Conservation (phyloP, 164 flowering plant species). For the Sextonia rubra region DNA sequence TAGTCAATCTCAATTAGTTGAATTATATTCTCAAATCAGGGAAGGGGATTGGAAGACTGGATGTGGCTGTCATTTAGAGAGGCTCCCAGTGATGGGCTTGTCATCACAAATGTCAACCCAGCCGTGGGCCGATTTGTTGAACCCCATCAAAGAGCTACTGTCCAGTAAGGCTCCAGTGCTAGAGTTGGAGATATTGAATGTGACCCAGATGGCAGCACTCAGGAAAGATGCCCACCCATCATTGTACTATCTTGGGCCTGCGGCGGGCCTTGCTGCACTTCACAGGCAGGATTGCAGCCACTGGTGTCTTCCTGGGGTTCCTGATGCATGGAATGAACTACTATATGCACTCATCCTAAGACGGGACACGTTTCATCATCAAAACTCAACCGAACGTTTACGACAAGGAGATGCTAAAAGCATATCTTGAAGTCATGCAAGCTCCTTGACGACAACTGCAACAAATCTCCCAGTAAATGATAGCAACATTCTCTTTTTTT, state of each 20-base stretch:
- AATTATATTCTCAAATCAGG: slow-evolving; percentile 24
- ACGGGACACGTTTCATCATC: slow-evolving; percentile 14
- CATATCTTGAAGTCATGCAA: background rate
- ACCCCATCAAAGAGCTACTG: slow-evolving; percentile 30
- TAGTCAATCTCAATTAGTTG: background rate
- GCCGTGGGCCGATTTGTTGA: slow-evolving; percentile 36
- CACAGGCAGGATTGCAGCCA: slow-evolving; percentile 97
- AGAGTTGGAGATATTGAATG: slow-evolving; percentile 37
- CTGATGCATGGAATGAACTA: slow-evolving; percentile 85
- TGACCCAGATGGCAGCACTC: slow-evolving; percentile 57
- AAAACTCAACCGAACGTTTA: no score
- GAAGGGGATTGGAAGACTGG: slow-evolving; percentile 89
- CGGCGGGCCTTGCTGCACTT: slow-evolving; percentile 43
- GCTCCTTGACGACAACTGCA: background rate
- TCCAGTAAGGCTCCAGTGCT: slow-evolving; percentile 27
- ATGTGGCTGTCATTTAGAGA: slow-evolving; percentile 80
- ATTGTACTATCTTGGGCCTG: slow-evolving; percentile 55
- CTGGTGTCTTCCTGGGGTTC: slow-evolving; percentile 98
- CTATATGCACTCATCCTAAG: slow-evolving; percentile 60
- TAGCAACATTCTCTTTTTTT: no score
- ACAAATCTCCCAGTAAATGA: no score
- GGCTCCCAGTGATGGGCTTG: slow-evolving; percentile 58
- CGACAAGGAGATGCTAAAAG: slow-evolving; percentile 8
- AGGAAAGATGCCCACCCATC: slow-evolving; percentile 93
- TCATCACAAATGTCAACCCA: slow-evolving; percentile 41